Base-by-base conservation (phyloP, 768 basidiomycete species). In the Termitomyces sp. region DNA sequence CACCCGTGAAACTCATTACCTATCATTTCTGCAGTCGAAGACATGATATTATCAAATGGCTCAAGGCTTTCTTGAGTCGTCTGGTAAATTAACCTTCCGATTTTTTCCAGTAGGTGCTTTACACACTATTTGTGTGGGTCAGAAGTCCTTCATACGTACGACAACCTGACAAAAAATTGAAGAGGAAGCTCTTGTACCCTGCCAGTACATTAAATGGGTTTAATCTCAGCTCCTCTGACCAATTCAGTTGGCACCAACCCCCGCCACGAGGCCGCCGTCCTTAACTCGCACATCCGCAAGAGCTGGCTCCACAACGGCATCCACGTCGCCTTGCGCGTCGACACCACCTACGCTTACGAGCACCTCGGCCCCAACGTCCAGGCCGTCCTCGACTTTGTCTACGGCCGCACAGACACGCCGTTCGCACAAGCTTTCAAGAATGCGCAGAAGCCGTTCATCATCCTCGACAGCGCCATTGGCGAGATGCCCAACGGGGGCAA, bases 241-340 rank as follows among this genome's bases (percentile, higher is more conserved):
- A n/a, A n/a, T n/a, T n/a, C n/a, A n/a, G 85, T 98, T 64, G 97
- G 96, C 56, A 97, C 94, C 43, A 97, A 98, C 74, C 96, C 96
- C 10, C 81, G 97, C 20, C 95, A 98, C 69, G 97, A 99, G 72
- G 97, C 94, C 5, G 90, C 97, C 22, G 95, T 98, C 55, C 79
- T 98, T 63, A 99, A 98, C 79, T 94, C 95, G 26, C 92, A 97
- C 61, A 92, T 99, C 65, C 84, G 97, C 64, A 95, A 94, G 79
- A 88, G 85, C 65, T 99, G 93, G 91, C 69, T 99, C 62, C 20
- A 34, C 14, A 88, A 95, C 68, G 86, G 85, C 46, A 79, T 95
- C 32, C 92, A 98, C 65, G 81, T 97, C 34, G 29, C n/a, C n/a
- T n/a, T n/a, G 71, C 83, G 89, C 31, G 92, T 86, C 22, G 94